These are phyloP conservation scores for Fraxinus angustifolia DNA, from an alignment of 305 asterid genomes.

Conservation along the genomic window DNA sequence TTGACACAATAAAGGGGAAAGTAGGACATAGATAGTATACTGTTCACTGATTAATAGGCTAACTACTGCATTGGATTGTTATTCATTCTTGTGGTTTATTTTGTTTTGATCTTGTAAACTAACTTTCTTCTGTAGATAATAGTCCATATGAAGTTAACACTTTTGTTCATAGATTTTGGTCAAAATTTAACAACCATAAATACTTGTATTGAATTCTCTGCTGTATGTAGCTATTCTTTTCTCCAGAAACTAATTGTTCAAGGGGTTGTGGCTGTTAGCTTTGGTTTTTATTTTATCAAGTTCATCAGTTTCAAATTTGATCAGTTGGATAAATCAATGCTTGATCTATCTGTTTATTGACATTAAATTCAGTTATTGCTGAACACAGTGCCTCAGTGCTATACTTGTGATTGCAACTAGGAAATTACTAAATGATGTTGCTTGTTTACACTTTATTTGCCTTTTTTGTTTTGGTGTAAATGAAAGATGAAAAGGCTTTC, in stretches of 20 bases:
- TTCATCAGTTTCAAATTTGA: constrained; percentile 7
- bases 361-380: not conserved
- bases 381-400: not conserved
- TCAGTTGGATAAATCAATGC: not conserved
- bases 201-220: not conserved
- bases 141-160: not conserved
- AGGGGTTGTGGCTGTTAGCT: not conserved
- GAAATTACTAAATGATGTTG: constrained; percentile 11
- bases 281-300: not conserved
- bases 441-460: not conserved
- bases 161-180: not conserved
- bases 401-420: not conserved
- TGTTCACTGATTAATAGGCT: constrained; percentile 3
- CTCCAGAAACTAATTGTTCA: not conserved
- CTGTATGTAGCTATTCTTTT: not conserved
- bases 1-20: not conserved
- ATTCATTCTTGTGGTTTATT: constrained; percentile 5
- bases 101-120: constrained; percentile 8
- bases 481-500: not conserved
- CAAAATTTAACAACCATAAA: not conserved
- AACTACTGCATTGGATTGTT: constrained; percentile 9
- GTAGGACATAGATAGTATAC: not conserved
- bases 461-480: not conserved
- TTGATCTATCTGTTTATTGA: not conserved
- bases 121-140: not conserved